Evolutionary conservation across 352 stramenopile species (phyloP), one percentile per base, ranked within the genome.

Genomic region (Pilasporangium apinafurcum): DNA sequence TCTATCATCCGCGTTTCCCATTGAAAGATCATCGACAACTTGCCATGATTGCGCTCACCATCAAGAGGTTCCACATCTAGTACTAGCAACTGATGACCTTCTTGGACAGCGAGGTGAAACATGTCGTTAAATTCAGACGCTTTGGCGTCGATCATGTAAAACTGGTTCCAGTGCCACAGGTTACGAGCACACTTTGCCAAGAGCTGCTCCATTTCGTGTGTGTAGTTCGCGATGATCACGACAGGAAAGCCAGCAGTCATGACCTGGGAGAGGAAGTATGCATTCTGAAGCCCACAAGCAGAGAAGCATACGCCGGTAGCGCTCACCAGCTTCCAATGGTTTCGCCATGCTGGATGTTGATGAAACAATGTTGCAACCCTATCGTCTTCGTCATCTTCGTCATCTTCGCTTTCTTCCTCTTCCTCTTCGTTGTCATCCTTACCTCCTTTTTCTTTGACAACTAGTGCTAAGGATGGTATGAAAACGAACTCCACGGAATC

Each of bases 61-160:
- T 87, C 64, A 0, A 65, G 33, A 3, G 72, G 72, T 7, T 78
- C 57, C 0, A 84, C 60, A 12, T 85, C 75, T 0, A 87, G 44
- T 5, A 87, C 68, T 14, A 87, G 17, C 6, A 87, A 30, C 38
- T 85, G 72, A 9, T 83, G 55, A 1, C 72, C 75, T 8, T 72
- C 49, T 13, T 33, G 37, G n/a, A 81, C 56, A 13, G 75, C 69
- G 2, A 37, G n/a, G 5, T 24, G 17, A 10, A 87, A 40, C 0
- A 62, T 57, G 0, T 55, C 20, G 8, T 68, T 38, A 14, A 87
- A 62, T 21, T 78, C 67, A 4, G 20, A 6, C 0, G 59, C 61
- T 34, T 50, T 57, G 8, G 56, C 47, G 26, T 55, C 64, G 1
- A 79, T 50, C 62, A 79, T 77, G 30, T 60, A 46, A 3, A 81